Base-by-base conservation (phyloP, 169 alveolate species). In the Plasmodium fragile region DNA sequence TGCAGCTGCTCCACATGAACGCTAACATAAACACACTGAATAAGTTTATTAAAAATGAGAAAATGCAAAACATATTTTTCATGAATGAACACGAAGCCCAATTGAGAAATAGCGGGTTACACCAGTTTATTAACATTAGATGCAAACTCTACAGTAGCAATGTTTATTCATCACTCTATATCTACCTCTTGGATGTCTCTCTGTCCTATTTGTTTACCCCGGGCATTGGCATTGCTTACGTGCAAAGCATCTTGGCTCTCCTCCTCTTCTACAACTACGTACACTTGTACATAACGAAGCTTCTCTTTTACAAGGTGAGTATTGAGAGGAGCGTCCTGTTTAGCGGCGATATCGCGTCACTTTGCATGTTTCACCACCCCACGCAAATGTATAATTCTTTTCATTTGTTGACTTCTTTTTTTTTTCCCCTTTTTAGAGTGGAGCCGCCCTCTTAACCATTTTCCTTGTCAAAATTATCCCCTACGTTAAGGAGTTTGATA, bases 1-100 rank as follows among this genome's bases (percentile, higher is more conserved):
- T 87, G 36, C 93, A 87, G n/a, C n/a, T 87, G 32, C 81, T 87
- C 70, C 89, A 87, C 41, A 59, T 87, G 80, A 87, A 87, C 34
- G 32, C 93, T 11, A 87, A 87, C 43, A 79, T 87, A 77, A 87
- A 87, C 71, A 87, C 93, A 0, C 22, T 87, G 3, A 36, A 87
- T 72, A 87, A 75, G 49, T 87, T 77, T 32, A 30, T 87, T 25
- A 87, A 87, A 34, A 87, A 78, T 87, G 93, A 87, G 49, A 87
- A 87, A 34, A 39, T 52, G 70, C 93, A 87, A 78, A 87, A 77
- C 18, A 87, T 30, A n/a, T 25, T 22, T 59, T 53, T 87, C 34
- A 77, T 39, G 34, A 39, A 87, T 1, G 43, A 87, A 78, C 34
- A 45, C 2, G 25, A 71, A 45, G 72, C 36, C 8, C 75, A 65